phyloP scores from a whole-genome alignment of 2,329 filamentous ascomycete genomes.

The Penicillium sp. region DNA sequence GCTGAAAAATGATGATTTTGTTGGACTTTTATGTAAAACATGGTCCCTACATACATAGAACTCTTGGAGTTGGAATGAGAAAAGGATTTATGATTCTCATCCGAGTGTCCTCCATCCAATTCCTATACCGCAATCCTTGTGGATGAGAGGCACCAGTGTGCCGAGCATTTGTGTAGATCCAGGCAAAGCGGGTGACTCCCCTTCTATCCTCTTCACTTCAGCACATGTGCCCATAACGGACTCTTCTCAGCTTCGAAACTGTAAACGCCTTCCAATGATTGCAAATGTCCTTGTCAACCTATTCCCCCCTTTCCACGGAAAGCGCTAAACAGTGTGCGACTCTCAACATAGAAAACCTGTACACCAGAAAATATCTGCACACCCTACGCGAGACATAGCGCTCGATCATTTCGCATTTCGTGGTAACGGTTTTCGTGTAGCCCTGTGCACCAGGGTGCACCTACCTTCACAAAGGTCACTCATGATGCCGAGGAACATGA shows the following conservation, averaged over 20 bases:
- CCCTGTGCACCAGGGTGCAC: conserved; percentile 8
- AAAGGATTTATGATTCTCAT: conserved; percentile 25
- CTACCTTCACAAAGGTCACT: conserved; percentile 15
- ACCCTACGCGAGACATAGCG: neutral
- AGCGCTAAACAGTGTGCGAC: neutral
- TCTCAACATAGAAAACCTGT: neutral
- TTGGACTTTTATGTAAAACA: conserved; percentile 27
- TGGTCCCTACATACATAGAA: conserved; percentile 25
- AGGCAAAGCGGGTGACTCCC: neutral
- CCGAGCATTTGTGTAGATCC: neutral
- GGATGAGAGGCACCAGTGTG: neutral
- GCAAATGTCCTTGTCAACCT: neutral
- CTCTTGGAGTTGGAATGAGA: conserved; percentile 24
- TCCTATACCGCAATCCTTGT: neutral
- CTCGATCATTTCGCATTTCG: neutral
- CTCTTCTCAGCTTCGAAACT: neutral
- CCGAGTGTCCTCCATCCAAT: neutral
- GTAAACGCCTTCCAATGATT: neutral
- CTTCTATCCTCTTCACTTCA: neutral
- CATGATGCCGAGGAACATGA: conserved; percentile 17
- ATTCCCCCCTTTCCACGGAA: neutral
- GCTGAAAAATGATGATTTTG: conserved; percentile 21
- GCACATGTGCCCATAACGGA: neutral
- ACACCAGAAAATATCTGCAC: neutral
- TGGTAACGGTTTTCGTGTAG: neutral